A percentile compares a stretch with the other conserved stretches of the same genome.
These are phyloP conservation scores for Nannochloropsis gaditana DNA, from an alignment of 108 stramenopile species.

Conservation along the genomic window DNA sequence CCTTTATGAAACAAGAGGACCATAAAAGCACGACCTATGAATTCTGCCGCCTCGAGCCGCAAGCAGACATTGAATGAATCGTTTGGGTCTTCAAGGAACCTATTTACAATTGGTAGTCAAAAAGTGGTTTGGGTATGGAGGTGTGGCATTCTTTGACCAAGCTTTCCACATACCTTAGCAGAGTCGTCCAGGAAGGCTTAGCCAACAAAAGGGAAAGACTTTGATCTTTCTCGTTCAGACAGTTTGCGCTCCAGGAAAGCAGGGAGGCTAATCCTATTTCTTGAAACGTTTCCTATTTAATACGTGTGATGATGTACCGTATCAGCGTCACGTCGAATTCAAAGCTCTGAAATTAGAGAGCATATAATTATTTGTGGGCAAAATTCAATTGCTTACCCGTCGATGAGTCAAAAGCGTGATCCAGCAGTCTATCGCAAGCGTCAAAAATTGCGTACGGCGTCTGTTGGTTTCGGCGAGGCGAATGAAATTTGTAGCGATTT, in stretches of 20 bases:
- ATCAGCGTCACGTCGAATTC: too few species aligned
- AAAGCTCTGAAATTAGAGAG: too few species aligned
- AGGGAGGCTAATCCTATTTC: not conserved
- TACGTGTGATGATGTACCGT: not conserved
- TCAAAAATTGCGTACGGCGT: slow-evolving; percentile 8
- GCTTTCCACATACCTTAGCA: not conserved
- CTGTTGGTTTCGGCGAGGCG: not conserved
- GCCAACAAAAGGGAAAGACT: not conserved
- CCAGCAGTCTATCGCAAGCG: not conserved
- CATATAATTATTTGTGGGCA: too few species aligned
- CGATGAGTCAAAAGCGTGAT: not conserved
- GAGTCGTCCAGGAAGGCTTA: not conserved
- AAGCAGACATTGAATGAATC: not conserved
- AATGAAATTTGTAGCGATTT: slow-evolving; percentile 15
- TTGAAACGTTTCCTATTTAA: not conserved
- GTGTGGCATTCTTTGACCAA: not conserved
- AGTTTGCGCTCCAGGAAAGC: not conserved
- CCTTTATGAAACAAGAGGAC: not conserved
- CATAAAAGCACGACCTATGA: not conserved
- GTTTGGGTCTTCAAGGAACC: not conserved
- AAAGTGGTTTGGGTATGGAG: not conserved
- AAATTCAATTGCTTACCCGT: not conserved
- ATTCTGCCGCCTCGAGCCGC: not conserved
- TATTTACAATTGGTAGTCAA: not conserved
- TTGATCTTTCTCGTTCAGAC: not conserved